Conservation (phyloP, 2,329 filamentous ascomycete genomes). For the Incumbomyces delicatus region DNA sequence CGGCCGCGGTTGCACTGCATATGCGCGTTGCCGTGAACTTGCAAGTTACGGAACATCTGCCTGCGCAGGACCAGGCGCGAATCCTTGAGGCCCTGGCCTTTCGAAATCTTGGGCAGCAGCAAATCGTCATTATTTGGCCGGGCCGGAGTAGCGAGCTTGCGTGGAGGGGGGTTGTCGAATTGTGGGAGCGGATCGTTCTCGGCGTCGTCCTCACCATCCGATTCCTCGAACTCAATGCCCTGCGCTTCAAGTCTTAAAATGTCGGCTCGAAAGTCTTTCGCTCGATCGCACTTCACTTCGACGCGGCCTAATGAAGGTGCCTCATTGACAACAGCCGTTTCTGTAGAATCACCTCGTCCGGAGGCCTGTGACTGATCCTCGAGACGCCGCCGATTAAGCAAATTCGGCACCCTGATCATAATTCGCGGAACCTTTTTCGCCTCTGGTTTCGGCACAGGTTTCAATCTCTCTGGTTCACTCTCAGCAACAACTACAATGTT, state of each 20-base stretch:
- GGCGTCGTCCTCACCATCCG: background rate
- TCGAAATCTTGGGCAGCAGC: background rate
- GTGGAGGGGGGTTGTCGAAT: background rate
- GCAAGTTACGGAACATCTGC: background rate
- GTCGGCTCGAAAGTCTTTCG: background rate
- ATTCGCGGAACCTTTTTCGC: too few relatives aligned
- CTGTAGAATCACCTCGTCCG: too few relatives aligned
- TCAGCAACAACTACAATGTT: too few relatives aligned
- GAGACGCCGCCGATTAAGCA: too few relatives aligned
- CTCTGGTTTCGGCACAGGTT: too few relatives aligned
- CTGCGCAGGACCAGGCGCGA: background rate
- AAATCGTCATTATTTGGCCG: background rate
- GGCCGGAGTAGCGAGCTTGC: background rate
- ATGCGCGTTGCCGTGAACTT: constrained; percentile 8
- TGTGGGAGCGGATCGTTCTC: background rate
- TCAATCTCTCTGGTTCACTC: too few relatives aligned
- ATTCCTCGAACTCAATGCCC: background rate
- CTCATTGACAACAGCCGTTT: too few relatives aligned
- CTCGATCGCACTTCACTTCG: background rate
- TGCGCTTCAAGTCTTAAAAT: background rate
- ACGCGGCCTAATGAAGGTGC: too few relatives aligned
- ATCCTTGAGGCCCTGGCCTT: constrained; percentile 1
- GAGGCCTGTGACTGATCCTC: too few relatives aligned
- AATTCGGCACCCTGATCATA: too few relatives aligned
- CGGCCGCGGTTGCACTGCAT: constrained; percentile 8